A percentile compares a stretch with the other conserved stretches of the same genome.
phyloP scores from a whole-genome alignment of 73 alveolate species.

The Stentor coeruleus region DNA sequence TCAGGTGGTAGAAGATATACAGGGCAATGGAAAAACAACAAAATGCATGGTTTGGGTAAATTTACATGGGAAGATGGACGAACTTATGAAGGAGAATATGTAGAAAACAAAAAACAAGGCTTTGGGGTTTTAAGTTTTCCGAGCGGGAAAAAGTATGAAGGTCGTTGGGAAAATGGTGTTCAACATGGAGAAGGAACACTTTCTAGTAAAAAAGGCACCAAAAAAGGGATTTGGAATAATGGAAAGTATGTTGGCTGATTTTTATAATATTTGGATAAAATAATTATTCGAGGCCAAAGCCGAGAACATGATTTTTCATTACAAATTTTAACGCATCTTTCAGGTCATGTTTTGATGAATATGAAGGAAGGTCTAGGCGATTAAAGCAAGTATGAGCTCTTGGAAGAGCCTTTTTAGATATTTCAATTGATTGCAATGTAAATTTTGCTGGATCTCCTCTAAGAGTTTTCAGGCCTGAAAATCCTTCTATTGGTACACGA shows the following conservation, averaged over 20 bases:
- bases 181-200: constrained; percentile 23
- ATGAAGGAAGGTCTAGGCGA: constrained; percentile 74
- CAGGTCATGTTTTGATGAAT: constrained; percentile 40
- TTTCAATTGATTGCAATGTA: constrained; percentile 51
- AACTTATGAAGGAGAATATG: constrained; percentile 18
- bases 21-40: neutral
- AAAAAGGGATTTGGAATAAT: constrained; percentile 5
- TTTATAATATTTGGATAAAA: no score
- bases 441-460: constrained; percentile 78
- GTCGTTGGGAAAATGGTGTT: constrained; percentile 2
- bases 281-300: constrained; percentile 47
- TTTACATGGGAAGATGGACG: constrained; percentile 3
- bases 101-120: neutral
- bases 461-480: constrained; percentile 58
- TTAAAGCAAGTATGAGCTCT: constrained; percentile 88
- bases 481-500: constrained; percentile 83
- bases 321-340: constrained; percentile 39
- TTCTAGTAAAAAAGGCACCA: neutral
- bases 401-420: constrained; percentile 54
- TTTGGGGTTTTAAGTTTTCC: neutral
- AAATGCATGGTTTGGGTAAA: constrained; percentile 14
- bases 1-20: neutral
- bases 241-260: neutral
- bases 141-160: constrained; percentile 6
- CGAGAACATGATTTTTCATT: constrained; percentile 37